Conservation (phyloP, 129 eudicot species). For the Tanacetum coccineum region DNA sequence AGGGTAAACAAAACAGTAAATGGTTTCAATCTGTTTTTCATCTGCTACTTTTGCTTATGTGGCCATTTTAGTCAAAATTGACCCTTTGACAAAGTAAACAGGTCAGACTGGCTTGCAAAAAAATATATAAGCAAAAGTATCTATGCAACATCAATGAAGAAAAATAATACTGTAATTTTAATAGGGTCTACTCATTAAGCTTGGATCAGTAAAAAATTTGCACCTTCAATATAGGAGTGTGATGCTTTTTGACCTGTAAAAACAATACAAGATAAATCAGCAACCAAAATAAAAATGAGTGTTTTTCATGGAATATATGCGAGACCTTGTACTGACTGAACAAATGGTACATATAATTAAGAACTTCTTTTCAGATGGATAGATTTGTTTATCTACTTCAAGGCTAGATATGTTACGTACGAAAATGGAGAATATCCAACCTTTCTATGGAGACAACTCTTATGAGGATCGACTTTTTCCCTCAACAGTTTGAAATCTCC, state of each 20-base stretch:
- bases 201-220: slow-evolving; percentile 9
- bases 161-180: neutral
- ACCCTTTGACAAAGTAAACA: too few species aligned
- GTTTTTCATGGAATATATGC: neutral
- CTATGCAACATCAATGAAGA: neutral
- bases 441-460: slow-evolving; percentile 19
- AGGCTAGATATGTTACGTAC: neutral
- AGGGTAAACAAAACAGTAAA: too few species aligned
- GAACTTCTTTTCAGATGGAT: neutral
- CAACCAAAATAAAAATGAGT: neutral
- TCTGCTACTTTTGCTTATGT: too few species aligned
- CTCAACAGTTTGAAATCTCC: neutral
- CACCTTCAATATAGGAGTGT: slow-evolving; percentile 80
- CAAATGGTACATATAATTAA: neutral
- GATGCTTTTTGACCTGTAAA: slow-evolving; percentile 81
- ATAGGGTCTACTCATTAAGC: neutral
- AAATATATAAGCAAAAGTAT: too few species aligned
- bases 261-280: slow-evolving; percentile 5
- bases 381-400: neutral
- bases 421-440: slow-evolving; percentile 22
- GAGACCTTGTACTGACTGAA: neutral
- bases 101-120: too few species aligned
- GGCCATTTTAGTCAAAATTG: too few species aligned
- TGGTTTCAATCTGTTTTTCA: too few species aligned
- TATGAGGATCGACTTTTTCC: slow-evolving; percentile 5